These are phyloP conservation scores for Hymenoscyphus albidus DNA, from an alignment of 2,329 filamentous ascomycete genomes.

Conservation along the genomic window DNA sequence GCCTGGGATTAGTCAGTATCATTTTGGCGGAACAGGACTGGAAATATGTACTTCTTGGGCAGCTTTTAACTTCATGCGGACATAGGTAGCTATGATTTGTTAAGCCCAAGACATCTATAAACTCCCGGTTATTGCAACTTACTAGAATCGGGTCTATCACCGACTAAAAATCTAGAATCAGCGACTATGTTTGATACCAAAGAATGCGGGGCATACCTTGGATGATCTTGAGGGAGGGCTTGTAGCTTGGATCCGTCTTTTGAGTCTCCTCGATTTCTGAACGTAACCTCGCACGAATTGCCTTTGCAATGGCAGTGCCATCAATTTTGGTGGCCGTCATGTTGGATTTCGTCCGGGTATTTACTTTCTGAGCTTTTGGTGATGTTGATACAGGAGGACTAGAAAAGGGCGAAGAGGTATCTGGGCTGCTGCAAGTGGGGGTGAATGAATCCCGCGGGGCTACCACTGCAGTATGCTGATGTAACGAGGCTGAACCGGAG, in stretches of 20 bases:
- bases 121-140: slow-evolving; percentile 37
- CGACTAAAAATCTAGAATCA: slow-evolving; percentile 55
- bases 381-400: slow-evolving; percentile 9
- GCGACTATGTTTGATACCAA: slow-evolving; percentile 10
- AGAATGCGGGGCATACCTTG: slow-evolving; percentile 58
- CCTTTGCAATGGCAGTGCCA: slow-evolving; percentile 90
- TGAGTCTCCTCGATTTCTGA: slow-evolving; percentile 79
- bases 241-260: slow-evolving; percentile 78
- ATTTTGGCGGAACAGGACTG: not conserved
- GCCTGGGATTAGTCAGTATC: slow-evolving; percentile 50
- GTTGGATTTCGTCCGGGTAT: slow-evolving; percentile 52
- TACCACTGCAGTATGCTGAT: slow-evolving; percentile 3
- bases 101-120: not conserved
- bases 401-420: not conserved
- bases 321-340: slow-evolving; percentile 94
- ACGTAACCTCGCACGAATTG: slow-evolving; percentile 78
- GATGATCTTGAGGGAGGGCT: slow-evolving; percentile 87
- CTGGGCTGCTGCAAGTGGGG: slow-evolving; percentile 17
- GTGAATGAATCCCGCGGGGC: slow-evolving; percentile 29
- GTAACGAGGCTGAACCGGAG: slow-evolving; percentile 6
- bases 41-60: slow-evolving; percentile 67
- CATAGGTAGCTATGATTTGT: slow-evolving; percentile 72
- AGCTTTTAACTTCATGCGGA: slow-evolving; percentile 99
- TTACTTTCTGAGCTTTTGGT: slow-evolving; percentile 22
- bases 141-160: slow-evolving; percentile 90